Evolutionary conservation across 2,329 filamentous ascomycete genomes (phyloP).

Genomic region (Calonectria pauciramosa): DNA sequence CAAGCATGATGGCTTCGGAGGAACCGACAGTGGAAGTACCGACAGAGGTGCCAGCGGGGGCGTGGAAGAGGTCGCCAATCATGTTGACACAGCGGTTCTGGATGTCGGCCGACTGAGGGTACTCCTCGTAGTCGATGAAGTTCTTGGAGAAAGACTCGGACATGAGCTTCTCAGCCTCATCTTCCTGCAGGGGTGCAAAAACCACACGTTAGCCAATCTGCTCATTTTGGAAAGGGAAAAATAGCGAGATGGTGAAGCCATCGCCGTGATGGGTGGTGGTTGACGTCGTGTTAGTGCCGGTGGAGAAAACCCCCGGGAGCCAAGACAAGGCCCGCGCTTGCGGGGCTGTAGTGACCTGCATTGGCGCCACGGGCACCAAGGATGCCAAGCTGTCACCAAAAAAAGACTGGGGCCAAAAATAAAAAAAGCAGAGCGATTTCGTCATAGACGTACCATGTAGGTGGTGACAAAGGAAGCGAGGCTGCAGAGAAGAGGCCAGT

Average conservation of each 20-base stretch:
- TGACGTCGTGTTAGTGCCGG: not conserved
- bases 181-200: slow-evolving; percentile 71
- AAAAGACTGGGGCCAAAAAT: slow-evolving; percentile 18
- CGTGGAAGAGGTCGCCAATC: slow-evolving; percentile 92
- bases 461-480: slow-evolving; percentile 95
- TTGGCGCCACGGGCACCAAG: slow-evolving; percentile 15
- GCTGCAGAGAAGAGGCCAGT: slow-evolving; percentile 58
- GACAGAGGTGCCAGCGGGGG: slow-evolving; percentile 78
- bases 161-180: slow-evolving; percentile 97
- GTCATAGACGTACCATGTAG: slow-evolving; percentile 79
- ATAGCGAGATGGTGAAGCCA: not conserved
- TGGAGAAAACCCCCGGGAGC: slow-evolving; percentile 19
- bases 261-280: not conserved
- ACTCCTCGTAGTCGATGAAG: slow-evolving; percentile 92
- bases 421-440: slow-evolving; percentile 1
- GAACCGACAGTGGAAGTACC: slow-evolving; percentile 92
- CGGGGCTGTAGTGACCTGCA: slow-evolving; percentile 11
- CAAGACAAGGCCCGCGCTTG: slow-evolving; percentile 23
- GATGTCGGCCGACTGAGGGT: slow-evolving; percentile 84
- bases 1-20: slow-evolving; percentile 90
- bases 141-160: slow-evolving; percentile 92
- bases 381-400: slow-evolving; percentile 20
- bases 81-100: slow-evolving; percentile 94
- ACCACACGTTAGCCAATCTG: slow-evolving; percentile 30
- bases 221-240: not conserved